Percentiles rank a stretch among this genome's conserved stretches.
Evolutionary conservation across 139 green algal species (phyloP).

Genomic region (Monoraphidium neglectum): DNA sequence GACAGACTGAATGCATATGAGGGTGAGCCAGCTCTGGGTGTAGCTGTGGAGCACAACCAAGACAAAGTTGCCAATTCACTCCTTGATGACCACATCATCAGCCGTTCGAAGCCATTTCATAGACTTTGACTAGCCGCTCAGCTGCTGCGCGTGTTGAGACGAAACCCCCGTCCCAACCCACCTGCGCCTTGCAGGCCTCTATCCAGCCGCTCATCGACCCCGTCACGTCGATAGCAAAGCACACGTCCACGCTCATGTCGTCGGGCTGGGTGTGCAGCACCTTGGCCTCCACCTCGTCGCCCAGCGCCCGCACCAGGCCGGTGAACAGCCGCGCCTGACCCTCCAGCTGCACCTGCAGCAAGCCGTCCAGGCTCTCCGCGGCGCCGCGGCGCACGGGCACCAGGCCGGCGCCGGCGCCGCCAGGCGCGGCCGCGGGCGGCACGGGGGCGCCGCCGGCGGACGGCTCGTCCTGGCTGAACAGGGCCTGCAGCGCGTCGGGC

Average conservation of each 20-base stretch:
- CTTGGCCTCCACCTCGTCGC: slow-evolving; percentile 33
- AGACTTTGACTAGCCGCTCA: too few species aligned
- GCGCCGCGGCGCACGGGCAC: slow-evolving; percentile 21
- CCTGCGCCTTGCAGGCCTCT: slow-evolving; percentile 39
- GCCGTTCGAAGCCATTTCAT: too few species aligned
- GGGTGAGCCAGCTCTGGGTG: too few species aligned
- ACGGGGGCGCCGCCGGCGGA: neutral
- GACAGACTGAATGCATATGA: too few species aligned
- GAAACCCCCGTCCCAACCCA: too few species aligned
- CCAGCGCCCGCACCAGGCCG: slow-evolving; percentile 21
- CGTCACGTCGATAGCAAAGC: slow-evolving; percentile 40
- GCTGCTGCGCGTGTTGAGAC: too few species aligned
- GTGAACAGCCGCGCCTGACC: too few species aligned
- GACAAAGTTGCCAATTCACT: too few species aligned
- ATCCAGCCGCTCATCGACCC: slow-evolving; percentile 45
- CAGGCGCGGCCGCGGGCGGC: neutral
- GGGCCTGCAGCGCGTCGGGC: slow-evolving; percentile 39
- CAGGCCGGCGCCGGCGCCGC: slow-evolving; percentile 19
- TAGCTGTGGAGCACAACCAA: too few species aligned
- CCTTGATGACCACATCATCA: too few species aligned
- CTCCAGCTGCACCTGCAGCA: slow-evolving; percentile 24
- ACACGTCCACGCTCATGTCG: slow-evolving; percentile 40
- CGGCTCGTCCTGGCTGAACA: slow-evolving; percentile 7
- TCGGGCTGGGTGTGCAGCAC: slow-evolving; percentile 30
- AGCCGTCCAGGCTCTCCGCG: slow-evolving; percentile 9